phyloP scores from a whole-genome alignment of 768 basidiomycete genomes.

The Russula earlei region DNA sequence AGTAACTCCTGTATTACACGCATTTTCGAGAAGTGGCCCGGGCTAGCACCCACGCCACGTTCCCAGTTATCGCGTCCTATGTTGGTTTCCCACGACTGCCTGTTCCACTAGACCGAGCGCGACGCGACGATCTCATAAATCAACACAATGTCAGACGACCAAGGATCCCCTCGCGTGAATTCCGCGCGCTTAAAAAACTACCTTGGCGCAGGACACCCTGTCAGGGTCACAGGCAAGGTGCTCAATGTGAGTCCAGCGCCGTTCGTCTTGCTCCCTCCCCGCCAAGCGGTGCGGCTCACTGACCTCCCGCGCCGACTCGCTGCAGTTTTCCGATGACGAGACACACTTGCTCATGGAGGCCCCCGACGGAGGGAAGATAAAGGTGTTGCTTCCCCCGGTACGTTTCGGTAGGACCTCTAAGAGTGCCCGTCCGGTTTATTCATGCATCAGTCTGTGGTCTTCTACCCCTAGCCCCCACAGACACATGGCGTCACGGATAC shows the following conservation, averaged over 20 bases:
- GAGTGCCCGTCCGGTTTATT: too few species aligned
- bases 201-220: constrained; percentile 1
- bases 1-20: too few species aligned
- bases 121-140: not conserved
- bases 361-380: constrained; percentile 14
- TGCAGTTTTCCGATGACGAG: constrained; percentile 13
- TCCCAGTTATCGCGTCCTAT: too few species aligned
- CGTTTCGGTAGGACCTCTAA: not conserved
- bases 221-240: constrained; percentile 17
- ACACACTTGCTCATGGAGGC: constrained; percentile 15
- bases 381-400: constrained; percentile 3
- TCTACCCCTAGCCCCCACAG: not conserved
- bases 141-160: constrained; percentile 6
- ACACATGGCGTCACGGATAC: constrained; percentile 38
- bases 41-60: too few species aligned
- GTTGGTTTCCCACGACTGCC: too few species aligned
- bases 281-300: not conserved
- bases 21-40: too few species aligned
- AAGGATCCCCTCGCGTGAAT: constrained; percentile 16
- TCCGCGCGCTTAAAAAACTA: constrained; percentile 7
- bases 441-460: too few species aligned
- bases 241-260: constrained; percentile 6
- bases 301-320: not conserved
- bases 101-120: too few species aligned
- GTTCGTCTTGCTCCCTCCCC: too few species aligned